Percentiles rank a stretch among this genome's conserved stretches.
Evolutionary conservation across 2,329 filamentous ascomycete genomes (phyloP).

Genomic region (Nannizziopsis arthrosporioides): DNA sequence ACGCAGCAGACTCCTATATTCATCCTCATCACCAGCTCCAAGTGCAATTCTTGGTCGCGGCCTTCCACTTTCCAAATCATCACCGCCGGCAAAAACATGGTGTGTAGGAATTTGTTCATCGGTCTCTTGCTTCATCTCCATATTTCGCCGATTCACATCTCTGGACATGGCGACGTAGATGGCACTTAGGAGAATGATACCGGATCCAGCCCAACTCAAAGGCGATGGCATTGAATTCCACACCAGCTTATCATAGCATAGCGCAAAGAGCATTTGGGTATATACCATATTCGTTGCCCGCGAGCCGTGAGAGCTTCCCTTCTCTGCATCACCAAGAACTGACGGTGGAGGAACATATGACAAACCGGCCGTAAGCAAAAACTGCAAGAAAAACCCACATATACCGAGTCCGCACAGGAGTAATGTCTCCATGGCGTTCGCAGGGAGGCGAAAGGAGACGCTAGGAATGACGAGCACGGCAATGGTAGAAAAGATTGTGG

Average conservation of each 20-base stretch:
- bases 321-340: constrained; percentile 3
- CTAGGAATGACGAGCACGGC: constrained; percentile 47
- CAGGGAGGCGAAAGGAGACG: constrained; percentile 47
- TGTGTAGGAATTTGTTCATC: constrained; percentile 15
- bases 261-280: constrained; percentile 57
- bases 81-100: constrained; percentile 4
- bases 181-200: constrained; percentile 53
- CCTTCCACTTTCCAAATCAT: constrained; percentile 4
- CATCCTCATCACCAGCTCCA: constrained; percentile 11
- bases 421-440: constrained; percentile 48
- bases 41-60: constrained; percentile 12
- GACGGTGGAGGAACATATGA: constrained; percentile 52
- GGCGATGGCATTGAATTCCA: constrained; percentile 49
- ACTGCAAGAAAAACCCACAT: constrained; percentile 75
- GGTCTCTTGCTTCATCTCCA: constrained; percentile 11
- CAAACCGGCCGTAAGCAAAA: constrained; percentile 67
- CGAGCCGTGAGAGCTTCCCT: constrained; percentile 22
- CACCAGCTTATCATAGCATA: constrained; percentile 52
- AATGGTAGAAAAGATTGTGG: constrained; percentile 53
- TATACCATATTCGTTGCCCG: constrained; percentile 57
- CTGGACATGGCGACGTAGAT: constrained; percentile 52
- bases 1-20: constrained; percentile 5
- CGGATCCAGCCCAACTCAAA: constrained; percentile 50
- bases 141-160: constrained; percentile 21
- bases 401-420: constrained; percentile 57